Evolutionary conservation across 2,329 filamentous ascomycete species (phyloP).

Genomic region (Venturia carpophila): DNA sequence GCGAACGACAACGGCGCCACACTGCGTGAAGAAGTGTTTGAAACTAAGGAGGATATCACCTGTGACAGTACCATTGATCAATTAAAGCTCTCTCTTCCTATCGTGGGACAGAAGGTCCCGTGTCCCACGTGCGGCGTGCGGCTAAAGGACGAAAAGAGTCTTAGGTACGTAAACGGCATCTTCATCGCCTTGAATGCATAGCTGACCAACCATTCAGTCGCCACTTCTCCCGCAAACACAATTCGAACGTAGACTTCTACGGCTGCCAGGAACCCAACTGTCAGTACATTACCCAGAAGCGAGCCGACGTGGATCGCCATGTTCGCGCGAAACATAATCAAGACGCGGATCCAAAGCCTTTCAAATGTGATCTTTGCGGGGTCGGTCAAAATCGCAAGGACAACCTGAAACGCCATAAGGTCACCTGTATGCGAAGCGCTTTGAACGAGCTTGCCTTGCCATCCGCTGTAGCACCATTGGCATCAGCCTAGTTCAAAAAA

Average conservation of each 20-base stretch:
- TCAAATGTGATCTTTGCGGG: not conserved
- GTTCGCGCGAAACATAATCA: not conserved
- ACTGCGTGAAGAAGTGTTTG: not conserved
- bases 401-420: not conserved
- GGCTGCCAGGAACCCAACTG: not conserved
- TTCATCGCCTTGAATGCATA: no score
- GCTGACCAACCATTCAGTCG: not conserved
- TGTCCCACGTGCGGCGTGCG: not conserved
- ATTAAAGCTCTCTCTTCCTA: not conserved
- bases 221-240: not conserved
- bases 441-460: not conserved
- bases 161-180: not conserved
- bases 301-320: not conserved
- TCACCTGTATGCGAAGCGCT: not conserved
- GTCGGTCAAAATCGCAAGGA: not conserved
- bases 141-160: conserved; percentile 3
- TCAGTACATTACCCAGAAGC: not conserved
- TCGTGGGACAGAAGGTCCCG: not conserved
- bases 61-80: not conserved
- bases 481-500: no score
- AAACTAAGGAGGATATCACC: not conserved
- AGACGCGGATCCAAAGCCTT: not conserved
- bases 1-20: not conserved
- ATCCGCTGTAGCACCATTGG: not conserved
- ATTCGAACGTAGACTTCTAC: not conserved